These are phyloP conservation scores for Suaeda aralocaspica DNA, from an alignment of 148 eudicot genomes.

Conservation along the genomic window DNA sequence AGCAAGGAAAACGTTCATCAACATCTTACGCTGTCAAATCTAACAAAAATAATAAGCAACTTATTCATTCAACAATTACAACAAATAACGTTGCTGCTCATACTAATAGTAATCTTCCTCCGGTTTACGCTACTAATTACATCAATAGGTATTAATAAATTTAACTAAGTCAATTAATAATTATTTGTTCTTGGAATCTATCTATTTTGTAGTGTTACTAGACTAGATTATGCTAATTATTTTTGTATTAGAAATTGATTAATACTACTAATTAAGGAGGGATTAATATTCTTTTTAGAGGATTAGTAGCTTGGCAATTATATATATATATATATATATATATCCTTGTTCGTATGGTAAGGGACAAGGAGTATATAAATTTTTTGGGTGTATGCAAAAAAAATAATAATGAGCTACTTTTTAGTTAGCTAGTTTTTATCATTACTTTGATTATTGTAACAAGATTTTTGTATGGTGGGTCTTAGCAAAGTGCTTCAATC, in stretches of 20 bases:
- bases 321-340: too few relatives aligned
- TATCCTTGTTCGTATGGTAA: not conserved
- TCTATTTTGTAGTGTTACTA: not conserved
- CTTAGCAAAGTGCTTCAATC: not conserved
- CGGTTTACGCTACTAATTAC: slow-evolving; percentile 10
- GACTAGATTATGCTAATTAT: slow-evolving; percentile 8
- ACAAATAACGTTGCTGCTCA: not conserved
- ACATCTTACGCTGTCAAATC: slow-evolving; percentile 31
- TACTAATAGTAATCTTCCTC: not conserved
- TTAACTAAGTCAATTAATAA: not conserved
- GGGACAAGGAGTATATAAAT: not conserved
- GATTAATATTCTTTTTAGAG: slow-evolving; percentile 11
- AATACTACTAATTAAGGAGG: not conserved
- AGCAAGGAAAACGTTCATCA: slow-evolving; percentile 32
- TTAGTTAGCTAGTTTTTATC: not conserved
- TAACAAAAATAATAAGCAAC: slow-evolving; percentile 22
- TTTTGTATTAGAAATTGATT: not conserved
- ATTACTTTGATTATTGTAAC: slow-evolving; percentile 3
- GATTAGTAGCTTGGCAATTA: not conserved
- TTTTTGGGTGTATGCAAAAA: not conserved
- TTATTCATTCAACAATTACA: slow-evolving; percentile 5
- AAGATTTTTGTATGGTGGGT: not conserved
- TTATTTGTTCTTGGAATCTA: not conserved
- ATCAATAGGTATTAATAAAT: slow-evolving; percentile 6
- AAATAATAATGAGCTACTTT: not conserved